Base-by-base conservation (phyloP, 2,329 filamentous ascomycete species). In the Talaromyces sp. region DNA sequence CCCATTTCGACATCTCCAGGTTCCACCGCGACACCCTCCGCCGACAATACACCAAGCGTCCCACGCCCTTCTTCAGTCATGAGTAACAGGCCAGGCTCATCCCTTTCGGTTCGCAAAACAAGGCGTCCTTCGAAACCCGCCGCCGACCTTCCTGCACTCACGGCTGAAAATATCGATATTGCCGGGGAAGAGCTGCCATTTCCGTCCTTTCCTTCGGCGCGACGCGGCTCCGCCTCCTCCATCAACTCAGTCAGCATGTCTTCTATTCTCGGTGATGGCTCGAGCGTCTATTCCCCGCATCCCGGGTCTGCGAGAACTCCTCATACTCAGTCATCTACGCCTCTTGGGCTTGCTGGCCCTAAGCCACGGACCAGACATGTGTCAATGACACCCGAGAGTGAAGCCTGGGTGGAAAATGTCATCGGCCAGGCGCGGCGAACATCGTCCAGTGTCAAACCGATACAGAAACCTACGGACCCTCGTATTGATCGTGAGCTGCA, bases 381-480 rank as follows among this genome's bases (percentile, higher is more conserved):
- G 31, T 76, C 76, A 5, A 79, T 79, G 67, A 78, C 71, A 27
- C 75, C 77, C 3, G 76, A 79, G 56, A 78, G 78, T 63, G 78
- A 81, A 65, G 77, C 78, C 1, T 81, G 79, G 79, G 78, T 81
- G 9, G 76, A 79, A 66, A 76, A 76, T 59, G 75, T 81, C 23
- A 71, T 80, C 30, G 76, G 76, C 40, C 76, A 79, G 67, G 78
- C 78, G 6, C 70, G 78, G 50, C 70, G 72, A 42, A 74, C 74
- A 16, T 73, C 74, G 5, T 73, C 75, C 9, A 74, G 72, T 5
- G 61, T 72, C 8, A 70, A 75, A 16, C 70, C 71, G 0, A 66
- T 71, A 16, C 62, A 50, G 8, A 68, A 71, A 33, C 65, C 68
- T 23, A 65, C 62, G 14, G 64, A 61, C 40, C 56, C 18, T 61